Conservation (phyloP, 2,329 filamentous ascomycete species). For the Fragosphaeria purpurea region DNA sequence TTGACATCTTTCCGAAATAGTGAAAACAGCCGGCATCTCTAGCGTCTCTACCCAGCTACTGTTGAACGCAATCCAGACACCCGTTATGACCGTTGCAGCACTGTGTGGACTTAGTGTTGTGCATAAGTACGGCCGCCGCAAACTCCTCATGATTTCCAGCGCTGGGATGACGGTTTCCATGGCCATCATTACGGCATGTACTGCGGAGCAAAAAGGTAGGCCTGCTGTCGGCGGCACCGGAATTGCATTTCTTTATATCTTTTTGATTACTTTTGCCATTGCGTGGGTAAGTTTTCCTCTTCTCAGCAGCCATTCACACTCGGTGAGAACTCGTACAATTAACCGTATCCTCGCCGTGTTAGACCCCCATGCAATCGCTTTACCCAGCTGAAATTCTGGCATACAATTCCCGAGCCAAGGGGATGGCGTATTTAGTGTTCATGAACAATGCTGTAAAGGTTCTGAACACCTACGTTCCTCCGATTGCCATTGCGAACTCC, state of each 20-base stretch:
- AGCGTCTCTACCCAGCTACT: neutral
- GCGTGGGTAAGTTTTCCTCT: constrained; percentile 1
- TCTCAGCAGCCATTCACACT: too few species aligned
- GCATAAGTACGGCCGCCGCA: constrained; percentile 2
- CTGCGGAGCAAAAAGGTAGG: neutral
- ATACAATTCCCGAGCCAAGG: constrained; percentile 5
- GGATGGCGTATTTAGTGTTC: constrained; percentile 4
- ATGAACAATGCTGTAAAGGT: constrained; percentile 6
- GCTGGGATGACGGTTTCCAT: constrained; percentile 3
- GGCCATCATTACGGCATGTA: constrained; percentile 6
- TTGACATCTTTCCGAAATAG: neutral
- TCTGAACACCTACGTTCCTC: constrained; percentile 4
- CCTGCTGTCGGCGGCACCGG: constrained; percentile 5
- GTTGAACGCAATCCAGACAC: constrained; percentile 2
- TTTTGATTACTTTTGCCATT: constrained; percentile 2
- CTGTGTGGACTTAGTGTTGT: neutral
- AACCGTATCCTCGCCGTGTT: neutral
- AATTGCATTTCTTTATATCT: constrained; percentile 5
- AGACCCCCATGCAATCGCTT: constrained; percentile 6
- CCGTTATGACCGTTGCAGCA: constrained; percentile 2
- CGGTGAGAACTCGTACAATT: neutral
- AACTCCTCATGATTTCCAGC: constrained; percentile 4
- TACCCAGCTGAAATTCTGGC: constrained; percentile 6
- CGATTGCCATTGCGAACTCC: constrained; percentile 6
- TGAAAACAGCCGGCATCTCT: constrained; percentile 4